These are phyloP conservation scores for Corymbia calophylla DNA, from an alignment of 441 rosid species.

Conservation along the genomic window DNA sequence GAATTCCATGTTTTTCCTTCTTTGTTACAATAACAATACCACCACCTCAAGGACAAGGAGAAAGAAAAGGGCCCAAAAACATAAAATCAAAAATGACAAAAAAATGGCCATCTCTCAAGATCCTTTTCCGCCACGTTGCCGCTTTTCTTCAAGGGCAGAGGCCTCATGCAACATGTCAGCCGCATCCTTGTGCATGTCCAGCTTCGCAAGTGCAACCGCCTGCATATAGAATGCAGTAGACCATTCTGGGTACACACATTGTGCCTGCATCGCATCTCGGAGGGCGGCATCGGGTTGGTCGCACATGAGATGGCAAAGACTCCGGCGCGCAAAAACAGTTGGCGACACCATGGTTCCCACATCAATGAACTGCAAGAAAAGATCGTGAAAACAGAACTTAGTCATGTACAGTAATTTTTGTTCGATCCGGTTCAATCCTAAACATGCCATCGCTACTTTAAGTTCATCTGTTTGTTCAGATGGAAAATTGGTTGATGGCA, in stretches of 20 bases:
- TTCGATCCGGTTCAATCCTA: not conserved
- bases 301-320: constrained; percentile 77
- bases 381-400: not conserved
- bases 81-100: not conserved
- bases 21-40: not conserved
- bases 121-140: constrained; percentile 54
- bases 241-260: constrained; percentile 91
- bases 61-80: not conserved
- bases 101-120: constrained; percentile 13
- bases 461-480: not conserved
- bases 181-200: constrained; percentile 93
- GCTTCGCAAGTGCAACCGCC: constrained; percentile 86
- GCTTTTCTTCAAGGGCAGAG: constrained; percentile 75
- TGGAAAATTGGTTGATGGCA: not conserved
- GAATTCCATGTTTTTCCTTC: not conserved
- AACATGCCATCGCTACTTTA: not conserved
- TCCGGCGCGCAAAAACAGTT: constrained; percentile 80
- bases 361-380: constrained; percentile 56
- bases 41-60: not conserved
- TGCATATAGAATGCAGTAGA: constrained; percentile 98
- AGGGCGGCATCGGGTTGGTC: constrained; percentile 93
- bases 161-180: constrained; percentile 97
- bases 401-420: not conserved
- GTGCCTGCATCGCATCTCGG: constrained; percentile 98
- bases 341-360: constrained; percentile 91